Evolutionary conservation across 495 filamentous ascomycete species (phyloP).

Genomic region (Daldinia decipiens): DNA sequence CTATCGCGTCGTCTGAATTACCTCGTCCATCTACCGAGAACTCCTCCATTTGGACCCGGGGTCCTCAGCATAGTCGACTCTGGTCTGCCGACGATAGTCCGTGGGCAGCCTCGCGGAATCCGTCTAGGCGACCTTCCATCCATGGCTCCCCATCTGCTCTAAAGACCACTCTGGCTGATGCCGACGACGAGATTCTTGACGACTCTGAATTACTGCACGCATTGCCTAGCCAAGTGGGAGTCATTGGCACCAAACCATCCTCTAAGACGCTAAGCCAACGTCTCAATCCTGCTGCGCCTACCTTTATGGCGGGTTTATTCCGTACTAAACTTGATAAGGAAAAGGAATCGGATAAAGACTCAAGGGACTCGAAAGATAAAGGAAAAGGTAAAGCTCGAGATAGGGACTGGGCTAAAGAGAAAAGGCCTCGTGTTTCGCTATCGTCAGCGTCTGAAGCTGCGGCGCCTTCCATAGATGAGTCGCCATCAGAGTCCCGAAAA

Average conservation of each 20-base stretch:
- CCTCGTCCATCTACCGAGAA: conserved; percentile 85
- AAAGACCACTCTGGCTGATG: conserved; percentile 61
- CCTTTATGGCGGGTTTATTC: conserved; percentile 60
- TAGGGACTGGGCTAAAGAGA: conserved; percentile 51
- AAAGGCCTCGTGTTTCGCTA: conserved; percentile 48
- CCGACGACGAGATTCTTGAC: conserved; percentile 61
- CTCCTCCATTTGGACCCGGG: conserved; percentile 60
- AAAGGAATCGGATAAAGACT: conserved; percentile 49
- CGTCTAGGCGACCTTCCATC: conserved; percentile 58
- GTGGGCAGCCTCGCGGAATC: conserved; percentile 56
- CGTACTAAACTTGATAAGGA: conserved; percentile 55
- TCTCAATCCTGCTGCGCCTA: conserved; percentile 63
- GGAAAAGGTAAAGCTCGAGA: conserved; percentile 46
- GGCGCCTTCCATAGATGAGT: conserved; percentile 56
- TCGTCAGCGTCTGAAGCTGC: conserved; percentile 53
- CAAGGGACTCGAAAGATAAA: conserved; percentile 49
- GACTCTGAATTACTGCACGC: conserved; percentile 54
- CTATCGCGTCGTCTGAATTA: conserved; percentile 81
- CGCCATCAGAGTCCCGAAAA: conserved; percentile 69
- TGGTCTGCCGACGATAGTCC: conserved; percentile 57
- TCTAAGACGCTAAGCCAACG: conserved; percentile 55
- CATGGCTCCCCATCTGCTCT: conserved; percentile 61
- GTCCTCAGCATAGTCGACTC: conserved; percentile 50
- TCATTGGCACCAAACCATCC: conserved; percentile 60
- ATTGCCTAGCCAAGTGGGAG: conserved; percentile 58